Base-by-base conservation (phyloP, 2,329 filamentous ascomycete species). In the Colletotrichum sp. region DNA sequence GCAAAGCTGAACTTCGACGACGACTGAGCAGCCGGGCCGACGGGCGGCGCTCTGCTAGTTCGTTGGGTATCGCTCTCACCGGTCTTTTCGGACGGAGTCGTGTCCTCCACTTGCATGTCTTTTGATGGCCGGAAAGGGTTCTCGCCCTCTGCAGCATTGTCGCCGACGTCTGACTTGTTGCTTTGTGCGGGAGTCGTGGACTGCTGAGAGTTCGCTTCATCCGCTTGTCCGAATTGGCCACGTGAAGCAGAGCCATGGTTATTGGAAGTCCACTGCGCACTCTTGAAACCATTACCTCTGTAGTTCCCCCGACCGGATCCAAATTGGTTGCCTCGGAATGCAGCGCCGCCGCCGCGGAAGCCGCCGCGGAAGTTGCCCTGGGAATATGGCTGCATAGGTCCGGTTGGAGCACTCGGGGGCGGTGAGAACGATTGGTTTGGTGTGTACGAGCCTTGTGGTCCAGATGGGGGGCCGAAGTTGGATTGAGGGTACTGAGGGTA, bases 1-100 rank as follows among this genome's bases (percentile, higher is more conserved):
- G 96, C 95, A 83, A 98, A 98, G 83, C 95, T 98, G 81, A 98
- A 98, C 85, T 96, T 97, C 60, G 92, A 92, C 70, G 85, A 83
- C 6, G 86, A 85, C 39, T 89, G 86, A 15, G 85, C 82, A n/a
- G 90, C 87, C n/a, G 90, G 87, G 7, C 90, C 89, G 3, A 88
- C 87, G 25, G 90, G 87, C 3, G 89, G 85, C 52, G 90, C 87
- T 73, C 90, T 90, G 72, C 84, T 87, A 13, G 91, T 88, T 25
- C 90, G 90, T 34, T 89, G 89, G 85, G 91, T 90, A 70, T 88
- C 86, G 72, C 74, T 75, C 16, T 90, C 88, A 27, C 85, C 82
- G 64, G 85, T 90, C 27, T 88, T 84, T 64, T 84, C 85, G 63
- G 25, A 76, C 32, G 52, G 76, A 15, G 61, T 77, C 77, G 91